A percentile compares a stretch with the other conserved stretches of the same genome.
phyloP scores from a whole-genome alignment of 371 early-diverging fungal genomes.

The Mortierella sp. region DNA sequence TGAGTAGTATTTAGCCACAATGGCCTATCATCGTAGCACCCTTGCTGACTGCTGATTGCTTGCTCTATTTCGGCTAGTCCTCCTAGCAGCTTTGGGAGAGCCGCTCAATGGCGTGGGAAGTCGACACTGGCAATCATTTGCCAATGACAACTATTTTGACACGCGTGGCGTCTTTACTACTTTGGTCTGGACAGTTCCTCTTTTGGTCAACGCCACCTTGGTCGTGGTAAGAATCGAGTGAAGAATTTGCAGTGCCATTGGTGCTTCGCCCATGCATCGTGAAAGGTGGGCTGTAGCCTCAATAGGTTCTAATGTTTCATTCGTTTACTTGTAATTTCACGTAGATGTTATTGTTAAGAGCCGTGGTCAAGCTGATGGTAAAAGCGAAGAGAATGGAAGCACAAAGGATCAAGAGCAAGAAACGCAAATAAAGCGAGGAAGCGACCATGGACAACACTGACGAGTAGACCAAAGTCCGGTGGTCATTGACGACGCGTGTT shows the following conservation, averaged over 20 bases:
- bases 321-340: too few species aligned
- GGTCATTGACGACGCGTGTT: not conserved
- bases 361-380: slow-evolving; percentile 18
- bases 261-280: too few species aligned
- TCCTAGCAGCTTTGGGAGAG: slow-evolving; percentile 43
- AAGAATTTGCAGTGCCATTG: too few species aligned
- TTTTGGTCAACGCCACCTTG: slow-evolving; percentile 28
- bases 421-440: slow-evolving; percentile 23
- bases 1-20: not conserved
- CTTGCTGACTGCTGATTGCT: not conserved
- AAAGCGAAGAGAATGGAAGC: slow-evolving; percentile 40
- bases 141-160: slow-evolving; percentile 53
- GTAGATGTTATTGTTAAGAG: slow-evolving; percentile 34
- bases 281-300: too few species aligned
- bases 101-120: slow-evolving; percentile 42
- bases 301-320: too few species aligned
- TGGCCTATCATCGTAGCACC: not conserved
- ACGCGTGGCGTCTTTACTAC: slow-evolving; percentile 40
- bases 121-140: slow-evolving; percentile 47
- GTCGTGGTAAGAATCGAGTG: slow-evolving; percentile 17
- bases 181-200: slow-evolving; percentile 38
- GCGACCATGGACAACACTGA: not conserved
- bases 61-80: slow-evolving; percentile 9
- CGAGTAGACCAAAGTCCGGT: not conserved
- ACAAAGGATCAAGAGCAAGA: slow-evolving; percentile 23